These are phyloP conservation scores for Quillaja saponaria DNA, from an alignment of 306 rosid genomes.

Conservation along the genomic window DNA sequence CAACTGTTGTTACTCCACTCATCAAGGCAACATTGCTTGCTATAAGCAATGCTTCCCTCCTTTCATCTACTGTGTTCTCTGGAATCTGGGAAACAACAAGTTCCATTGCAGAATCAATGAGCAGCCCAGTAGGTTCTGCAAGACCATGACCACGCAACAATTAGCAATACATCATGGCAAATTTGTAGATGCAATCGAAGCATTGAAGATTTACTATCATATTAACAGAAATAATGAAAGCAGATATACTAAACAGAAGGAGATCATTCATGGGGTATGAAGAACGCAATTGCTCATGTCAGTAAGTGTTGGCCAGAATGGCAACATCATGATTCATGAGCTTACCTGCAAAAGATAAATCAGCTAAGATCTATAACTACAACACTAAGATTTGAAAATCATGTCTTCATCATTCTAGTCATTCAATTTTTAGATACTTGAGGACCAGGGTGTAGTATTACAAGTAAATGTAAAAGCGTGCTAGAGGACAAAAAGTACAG, in stretches of 20 bases:
- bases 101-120: slow-evolving; percentile 69
- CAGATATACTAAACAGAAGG: slow-evolving; percentile 4
- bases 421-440: neutral
- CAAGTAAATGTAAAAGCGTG: slow-evolving; percentile 15
- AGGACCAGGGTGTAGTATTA: neutral
- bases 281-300: slow-evolving; percentile 4
- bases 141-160: slow-evolving; percentile 16
- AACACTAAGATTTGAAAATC: slow-evolving; percentile 18
- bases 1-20: slow-evolving; percentile 84
- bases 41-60: slow-evolving; percentile 77
- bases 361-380: slow-evolving; percentile 5
- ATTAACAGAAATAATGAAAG: slow-evolving; percentile 1
- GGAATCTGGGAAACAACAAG: slow-evolving; percentile 58
- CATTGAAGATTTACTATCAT: neutral
- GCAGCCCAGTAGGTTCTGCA: slow-evolving; percentile 82
- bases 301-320: slow-evolving; percentile 13
- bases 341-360: slow-evolving; percentile 10
- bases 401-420: neutral
- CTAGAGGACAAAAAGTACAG: neutral
- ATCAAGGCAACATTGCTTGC: slow-evolving; percentile 66
- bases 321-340: slow-evolving; percentile 12
- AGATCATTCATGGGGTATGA: slow-evolving; percentile 7
- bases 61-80: slow-evolving; percentile 56
- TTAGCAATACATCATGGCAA: slow-evolving; percentile 11
- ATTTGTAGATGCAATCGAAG: slow-evolving; percentile 11